Evolutionary conservation across 2,329 filamentous ascomycete species (phyloP).

Genomic region (Cladosporium cucumerinum): DNA sequence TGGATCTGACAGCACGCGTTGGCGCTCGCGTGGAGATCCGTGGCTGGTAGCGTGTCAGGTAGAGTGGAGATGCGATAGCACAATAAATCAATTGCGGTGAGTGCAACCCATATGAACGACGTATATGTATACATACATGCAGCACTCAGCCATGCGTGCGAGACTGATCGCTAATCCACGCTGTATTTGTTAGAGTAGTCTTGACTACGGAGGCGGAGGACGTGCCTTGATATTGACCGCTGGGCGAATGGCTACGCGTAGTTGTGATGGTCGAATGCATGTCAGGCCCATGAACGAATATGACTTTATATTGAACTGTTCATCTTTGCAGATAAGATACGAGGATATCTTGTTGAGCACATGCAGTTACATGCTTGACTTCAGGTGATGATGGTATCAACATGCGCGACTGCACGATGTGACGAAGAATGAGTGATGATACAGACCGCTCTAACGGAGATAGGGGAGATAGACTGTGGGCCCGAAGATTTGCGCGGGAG

Average conservation of each 20-base stretch:
- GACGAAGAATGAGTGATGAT: not conserved
- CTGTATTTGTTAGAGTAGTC: not conserved
- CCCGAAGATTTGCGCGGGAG: not conserved
- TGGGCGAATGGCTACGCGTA: not conserved
- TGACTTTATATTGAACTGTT: not conserved
- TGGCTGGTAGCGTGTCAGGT: not conserved
- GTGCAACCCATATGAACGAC: not conserved
- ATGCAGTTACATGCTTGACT: not conserved
- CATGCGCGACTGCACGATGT: not conserved
- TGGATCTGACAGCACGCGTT: slow-evolving; percentile 2
- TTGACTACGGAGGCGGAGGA: not conserved
- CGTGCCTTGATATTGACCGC: not conserved
- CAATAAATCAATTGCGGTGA: not conserved
- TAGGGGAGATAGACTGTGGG: not conserved
- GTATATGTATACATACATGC: not conserved
- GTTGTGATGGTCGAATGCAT: not conserved
- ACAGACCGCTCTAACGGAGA: not conserved
- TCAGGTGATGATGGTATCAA: not conserved
- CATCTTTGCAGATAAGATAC: too few species aligned
- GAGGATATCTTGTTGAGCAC: not conserved
- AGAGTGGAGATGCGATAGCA: not conserved
- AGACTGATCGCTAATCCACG: not conserved
- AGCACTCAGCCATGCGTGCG: not conserved
- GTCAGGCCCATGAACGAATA: not conserved
- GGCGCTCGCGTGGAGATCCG: slow-evolving; percentile 12